A percentile compares a stretch with the other conserved stretches of the same genome.
Evolutionary conservation across 73 alveolate species (phyloP).

Genomic region (Tetrahymena thermophila): DNA sequence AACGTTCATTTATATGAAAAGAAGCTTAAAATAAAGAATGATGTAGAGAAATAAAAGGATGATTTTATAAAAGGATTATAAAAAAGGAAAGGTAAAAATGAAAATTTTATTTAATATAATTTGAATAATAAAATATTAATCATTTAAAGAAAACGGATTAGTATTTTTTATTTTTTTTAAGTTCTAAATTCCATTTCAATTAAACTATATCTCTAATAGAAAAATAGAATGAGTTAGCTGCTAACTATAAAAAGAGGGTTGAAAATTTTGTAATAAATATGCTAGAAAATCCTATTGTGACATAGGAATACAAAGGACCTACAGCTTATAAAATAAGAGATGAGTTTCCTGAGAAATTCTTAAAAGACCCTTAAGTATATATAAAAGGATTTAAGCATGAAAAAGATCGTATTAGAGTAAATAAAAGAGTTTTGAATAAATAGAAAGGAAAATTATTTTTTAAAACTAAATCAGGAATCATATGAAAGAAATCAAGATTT

Average conservation of each 20-base stretch:
- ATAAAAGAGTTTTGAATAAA: neutral
- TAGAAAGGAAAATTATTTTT: too few relatives aligned
- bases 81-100: neutral
- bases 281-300: slow-evolving; percentile 37
- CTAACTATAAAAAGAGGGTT: slow-evolving; percentile 35
- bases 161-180: too few relatives aligned
- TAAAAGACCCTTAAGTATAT: slow-evolving; percentile 32
- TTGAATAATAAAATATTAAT: too few relatives aligned
- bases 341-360: slow-evolving; percentile 25
- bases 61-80: neutral
- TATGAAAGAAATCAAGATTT: slow-evolving; percentile 29
- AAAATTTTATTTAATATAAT: neutral
- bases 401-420: slow-evolving; percentile 24
- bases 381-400: slow-evolving; percentile 41
- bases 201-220: neutral
- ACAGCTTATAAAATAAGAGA: slow-evolving; percentile 12
- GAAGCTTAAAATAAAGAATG: neutral
- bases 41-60: neutral
- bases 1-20: neutral
- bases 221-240: neutral
- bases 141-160: neutral
- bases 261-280: slow-evolving; percentile 29
- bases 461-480: neutral
- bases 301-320: slow-evolving; percentile 23
- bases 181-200: neutral